Percentiles rank a stretch among this genome's conserved stretches.
These are phyloP conservation scores for Wallacemonas rigidus DNA, from an alignment of 208 protist genomes.

Conservation along the genomic window DNA sequence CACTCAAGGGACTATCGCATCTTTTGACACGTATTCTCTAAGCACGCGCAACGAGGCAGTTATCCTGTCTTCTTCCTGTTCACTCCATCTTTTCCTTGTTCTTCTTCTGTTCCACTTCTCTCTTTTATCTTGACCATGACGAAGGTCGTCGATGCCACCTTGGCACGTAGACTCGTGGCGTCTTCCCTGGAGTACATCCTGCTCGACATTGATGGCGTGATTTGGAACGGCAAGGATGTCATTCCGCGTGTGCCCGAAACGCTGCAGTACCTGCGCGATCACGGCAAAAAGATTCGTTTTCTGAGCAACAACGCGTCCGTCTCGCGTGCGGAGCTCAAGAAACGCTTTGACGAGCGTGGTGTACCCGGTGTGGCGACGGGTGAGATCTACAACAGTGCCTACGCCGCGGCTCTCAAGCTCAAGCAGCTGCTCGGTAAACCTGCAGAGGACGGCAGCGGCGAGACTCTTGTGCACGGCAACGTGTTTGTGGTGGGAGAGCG, in stretches of 20 bases:
- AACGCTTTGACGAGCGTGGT: conserved; percentile 41
- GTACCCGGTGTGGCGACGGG: conserved; percentile 38
- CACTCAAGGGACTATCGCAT: no score
- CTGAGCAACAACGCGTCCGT: conserved; percentile 76
- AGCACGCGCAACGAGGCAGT: no score
- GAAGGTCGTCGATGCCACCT: conserved; percentile 21
- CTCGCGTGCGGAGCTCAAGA: conserved; percentile 38
- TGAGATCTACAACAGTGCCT: conserved; percentile 77
- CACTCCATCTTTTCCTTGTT: no score
- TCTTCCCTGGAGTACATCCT: conserved; percentile 58
- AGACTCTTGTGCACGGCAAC: conserved; percentile 55
- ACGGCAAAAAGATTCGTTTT: conserved; percentile 65
- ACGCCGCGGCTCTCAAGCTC: conserved; percentile 54
- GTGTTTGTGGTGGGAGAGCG: conserved; percentile 71
- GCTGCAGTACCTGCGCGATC: conserved; percentile 47
- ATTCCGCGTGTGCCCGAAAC: conserved; percentile 50
- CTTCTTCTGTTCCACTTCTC: no score
- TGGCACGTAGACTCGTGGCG: conserved; percentile 34
- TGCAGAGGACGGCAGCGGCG: conserved; percentile 3
- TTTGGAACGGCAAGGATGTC: conserved; percentile 56
- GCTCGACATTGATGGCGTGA: conserved; percentile 73
- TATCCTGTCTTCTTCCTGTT: no score
- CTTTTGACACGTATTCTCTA: no score
- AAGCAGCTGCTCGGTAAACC: conserved; percentile 32
- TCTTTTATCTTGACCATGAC: conserved; percentile 17